Conservation (phyloP, 2,329 filamentous ascomycete species). For the Fusarium siculi region DNA sequence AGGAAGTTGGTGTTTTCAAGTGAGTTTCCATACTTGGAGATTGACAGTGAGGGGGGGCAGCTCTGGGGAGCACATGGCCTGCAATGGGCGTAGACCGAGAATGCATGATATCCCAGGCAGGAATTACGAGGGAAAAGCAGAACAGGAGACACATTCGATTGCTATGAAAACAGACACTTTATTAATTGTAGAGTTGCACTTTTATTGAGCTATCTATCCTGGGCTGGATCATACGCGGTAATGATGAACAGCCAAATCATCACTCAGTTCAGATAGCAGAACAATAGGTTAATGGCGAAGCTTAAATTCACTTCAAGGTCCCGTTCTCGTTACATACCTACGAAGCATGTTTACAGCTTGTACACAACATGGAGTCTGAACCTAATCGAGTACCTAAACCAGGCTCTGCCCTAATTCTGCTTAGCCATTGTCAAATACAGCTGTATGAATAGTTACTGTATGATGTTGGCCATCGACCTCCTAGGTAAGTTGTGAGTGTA, state of each 20-base stretch:
- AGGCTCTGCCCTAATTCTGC: too few relatives aligned
- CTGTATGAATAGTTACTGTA: too few relatives aligned
- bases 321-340: neutral
- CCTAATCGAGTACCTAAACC: too few relatives aligned
- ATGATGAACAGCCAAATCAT: too few relatives aligned
- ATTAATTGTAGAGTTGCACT: neutral
- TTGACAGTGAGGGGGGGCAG: rapidly evolving
- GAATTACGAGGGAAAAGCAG: too few relatives aligned
- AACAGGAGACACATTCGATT: rapidly evolving
- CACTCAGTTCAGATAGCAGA: rapidly evolving
- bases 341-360: too few relatives aligned
- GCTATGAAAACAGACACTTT: rapidly evolving
- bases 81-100: rapidly evolving
- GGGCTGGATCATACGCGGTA: rapidly evolving
- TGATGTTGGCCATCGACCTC: too few relatives aligned
- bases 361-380: neutral
- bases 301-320: rapidly evolving
- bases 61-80: neutral
- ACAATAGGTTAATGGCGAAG: neutral
- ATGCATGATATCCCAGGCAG: too few relatives aligned
- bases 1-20: neutral
- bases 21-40: neutral
- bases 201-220: neutral
- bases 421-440: too few relatives aligned
- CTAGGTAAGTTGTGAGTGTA: too few relatives aligned